phyloP scores from a whole-genome alignment of 352 stramenopile genomes.

The Phytophthora idaei region DNA sequence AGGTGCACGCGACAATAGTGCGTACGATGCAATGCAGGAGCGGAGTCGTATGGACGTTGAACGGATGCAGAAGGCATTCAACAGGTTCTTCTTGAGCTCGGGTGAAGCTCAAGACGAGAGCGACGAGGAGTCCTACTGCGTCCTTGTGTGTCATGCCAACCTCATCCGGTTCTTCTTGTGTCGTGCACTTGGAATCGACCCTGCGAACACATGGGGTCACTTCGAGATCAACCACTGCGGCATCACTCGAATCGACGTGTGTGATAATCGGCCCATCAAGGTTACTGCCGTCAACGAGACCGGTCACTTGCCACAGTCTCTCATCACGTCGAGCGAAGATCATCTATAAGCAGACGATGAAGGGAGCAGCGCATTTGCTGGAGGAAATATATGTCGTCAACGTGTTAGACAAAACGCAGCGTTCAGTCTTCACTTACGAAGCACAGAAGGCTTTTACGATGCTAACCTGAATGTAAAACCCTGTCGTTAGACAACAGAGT shows the following conservation, averaged over 20 bases:
- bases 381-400: conserved; percentile 34
- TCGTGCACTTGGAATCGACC: conserved; percentile 64
- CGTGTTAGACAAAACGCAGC: conserved; percentile 31
- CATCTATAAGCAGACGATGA: conserved; percentile 54
- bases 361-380: conserved; percentile 13
- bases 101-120: conserved; percentile 36
- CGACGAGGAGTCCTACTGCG: conserved; percentile 63
- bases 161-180: conserved; percentile 86
- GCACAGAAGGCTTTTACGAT: conserved; percentile 6
- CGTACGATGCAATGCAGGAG: conserved; percentile 33
- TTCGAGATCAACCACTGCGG: conserved; percentile 89
- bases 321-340: conserved; percentile 87
- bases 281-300: conserved; percentile 82
- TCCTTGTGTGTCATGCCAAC: conserved; percentile 87
- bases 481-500: conserved; percentile 38
- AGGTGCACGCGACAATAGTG: conserved; percentile 28
- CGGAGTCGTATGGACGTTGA: conserved; percentile 50
- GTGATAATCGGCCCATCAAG: conserved; percentile 69
- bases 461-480: conserved; percentile 23
- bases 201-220: conserved; percentile 70
- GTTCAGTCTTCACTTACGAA: conserved; percentile 9
- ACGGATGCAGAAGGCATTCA: conserved; percentile 73
- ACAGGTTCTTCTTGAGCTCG: conserved; percentile 42
- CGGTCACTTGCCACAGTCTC: conserved; percentile 72
- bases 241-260: conserved; percentile 80